Evolutionary conservation across 345 rosid genomes (phyloP).

Genomic region (Psidium friedrichsthalianum): DNA sequence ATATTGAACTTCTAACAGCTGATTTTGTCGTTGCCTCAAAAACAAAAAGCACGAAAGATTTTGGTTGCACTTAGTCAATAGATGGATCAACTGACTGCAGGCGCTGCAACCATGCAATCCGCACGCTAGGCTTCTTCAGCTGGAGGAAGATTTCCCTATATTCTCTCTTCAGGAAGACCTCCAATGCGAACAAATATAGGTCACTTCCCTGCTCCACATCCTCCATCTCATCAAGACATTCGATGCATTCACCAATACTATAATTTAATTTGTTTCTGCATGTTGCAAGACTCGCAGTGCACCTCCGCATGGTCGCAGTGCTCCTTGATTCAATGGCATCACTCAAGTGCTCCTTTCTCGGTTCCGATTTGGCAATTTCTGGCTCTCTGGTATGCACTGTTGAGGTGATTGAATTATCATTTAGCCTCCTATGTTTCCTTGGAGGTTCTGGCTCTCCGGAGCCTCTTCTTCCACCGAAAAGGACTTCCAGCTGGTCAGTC

Average conservation of each 20-base stretch:
- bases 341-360: neutral
- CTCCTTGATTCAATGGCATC: conserved; percentile 11
- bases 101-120: conserved; percentile 35
- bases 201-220: conserved; percentile 36
- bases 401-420: conserved; percentile 4
- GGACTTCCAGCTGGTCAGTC: conserved; percentile 24
- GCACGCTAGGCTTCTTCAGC: conserved; percentile 25
- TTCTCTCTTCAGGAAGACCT: conserved; percentile 34
- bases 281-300: conserved; percentile 4
- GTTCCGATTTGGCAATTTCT: conserved; percentile 6
- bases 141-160: conserved; percentile 41
- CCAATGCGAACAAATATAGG: conserved; percentile 36
- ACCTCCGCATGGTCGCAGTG: conserved; percentile 8
- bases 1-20: neutral
- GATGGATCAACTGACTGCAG: conserved; percentile 5
- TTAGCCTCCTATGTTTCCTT: conserved; percentile 11
- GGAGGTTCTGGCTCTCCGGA: conserved; percentile 17
- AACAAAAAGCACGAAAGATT: neutral
- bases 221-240: conserved; percentile 38
- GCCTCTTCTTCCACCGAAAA: conserved; percentile 17
- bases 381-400: conserved; percentile 8
- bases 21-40: neutral
- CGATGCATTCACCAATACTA: conserved; percentile 36
- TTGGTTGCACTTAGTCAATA: neutral
- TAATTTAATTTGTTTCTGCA: conserved; percentile 1